These are phyloP conservation scores for Blastobotrys parvus DNA, from an alignment of 805 yeast species.

Conservation along the genomic window DNA sequence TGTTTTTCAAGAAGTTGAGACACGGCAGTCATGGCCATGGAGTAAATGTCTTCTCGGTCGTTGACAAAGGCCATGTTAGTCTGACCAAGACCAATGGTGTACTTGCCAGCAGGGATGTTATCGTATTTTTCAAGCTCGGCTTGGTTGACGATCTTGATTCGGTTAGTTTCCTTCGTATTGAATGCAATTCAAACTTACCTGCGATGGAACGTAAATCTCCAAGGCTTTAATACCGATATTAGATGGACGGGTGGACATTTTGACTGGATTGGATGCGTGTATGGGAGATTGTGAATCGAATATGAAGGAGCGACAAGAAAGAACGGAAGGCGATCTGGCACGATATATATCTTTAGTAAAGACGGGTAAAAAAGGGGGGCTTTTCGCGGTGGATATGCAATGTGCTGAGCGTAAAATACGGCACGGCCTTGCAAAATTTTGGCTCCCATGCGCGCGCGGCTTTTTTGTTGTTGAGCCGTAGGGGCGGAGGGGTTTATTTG, in stretches of 20 bases:
- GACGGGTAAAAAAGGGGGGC: background rate
- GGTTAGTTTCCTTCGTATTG: background rate
- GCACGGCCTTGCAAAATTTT: no score
- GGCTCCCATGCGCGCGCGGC: background rate
- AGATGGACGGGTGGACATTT: constrained; percentile 38
- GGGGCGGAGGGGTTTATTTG: no score
- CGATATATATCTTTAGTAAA: background rate
- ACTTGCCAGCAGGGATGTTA: constrained; percentile 86
- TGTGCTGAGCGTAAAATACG: background rate
- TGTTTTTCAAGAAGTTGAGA: constrained; percentile 70
- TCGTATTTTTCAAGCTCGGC: constrained; percentile 77
- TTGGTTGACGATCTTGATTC: constrained; percentile 54
- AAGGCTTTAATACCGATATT: constrained; percentile 97
- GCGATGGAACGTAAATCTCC: constrained; percentile 83
- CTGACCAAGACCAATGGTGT: constrained; percentile 98
- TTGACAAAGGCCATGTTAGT: constrained; percentile 96
- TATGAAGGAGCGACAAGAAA: no score
- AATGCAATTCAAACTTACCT: constrained; percentile 33
- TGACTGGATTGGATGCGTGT: background rate
- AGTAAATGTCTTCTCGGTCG: constrained; percentile 95
- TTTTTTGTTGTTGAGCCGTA: no score
- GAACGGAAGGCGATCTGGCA: no score
- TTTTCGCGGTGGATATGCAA: background rate
- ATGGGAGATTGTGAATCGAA: no score
- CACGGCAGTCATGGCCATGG: constrained; percentile 84